phyloP scores from a whole-genome alignment of 2,329 filamentous ascomycete species.

The Clarireedia monteithiana region DNA sequence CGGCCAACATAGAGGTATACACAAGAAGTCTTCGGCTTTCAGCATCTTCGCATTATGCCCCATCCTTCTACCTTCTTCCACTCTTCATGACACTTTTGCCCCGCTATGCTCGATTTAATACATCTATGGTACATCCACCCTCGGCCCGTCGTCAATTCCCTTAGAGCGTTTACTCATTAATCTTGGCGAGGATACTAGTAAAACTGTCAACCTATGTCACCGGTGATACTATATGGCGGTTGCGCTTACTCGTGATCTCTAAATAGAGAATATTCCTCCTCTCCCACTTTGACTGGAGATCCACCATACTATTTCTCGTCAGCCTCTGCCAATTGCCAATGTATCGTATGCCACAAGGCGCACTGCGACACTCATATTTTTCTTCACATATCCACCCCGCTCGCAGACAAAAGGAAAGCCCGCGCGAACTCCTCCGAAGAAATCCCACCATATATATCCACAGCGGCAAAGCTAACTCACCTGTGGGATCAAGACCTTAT shows the following conservation, averaged over 20 bases:
- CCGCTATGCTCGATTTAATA: constrained; percentile 23
- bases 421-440: background rate
- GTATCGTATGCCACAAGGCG: background rate
- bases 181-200: constrained; percentile 91
- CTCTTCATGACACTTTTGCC: constrained; percentile 3
- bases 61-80: background rate
- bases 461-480: constrained; percentile 41
- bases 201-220: background rate
- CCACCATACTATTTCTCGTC: constrained; percentile 66
- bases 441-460: background rate
- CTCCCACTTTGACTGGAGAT: constrained; percentile 91
- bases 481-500: constrained; percentile 93
- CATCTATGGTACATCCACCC: constrained; percentile 22
- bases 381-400: background rate
- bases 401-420: background rate
- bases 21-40: constrained; percentile 4
- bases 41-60: constrained; percentile 3
- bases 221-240: background rate
- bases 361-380: background rate
- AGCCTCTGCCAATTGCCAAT: constrained; percentile 14
- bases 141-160: background rate
- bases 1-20: constrained; percentile 11
- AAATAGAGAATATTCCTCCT: constrained; percentile 95
- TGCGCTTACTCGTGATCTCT: constrained; percentile 89
- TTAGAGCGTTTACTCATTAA: constrained; percentile 73